A percentile compares a stretch with the other conserved stretches of the same genome.
Conservation (phyloP, 352 stramenopile species). For the Phytopythium vexans region DNA sequence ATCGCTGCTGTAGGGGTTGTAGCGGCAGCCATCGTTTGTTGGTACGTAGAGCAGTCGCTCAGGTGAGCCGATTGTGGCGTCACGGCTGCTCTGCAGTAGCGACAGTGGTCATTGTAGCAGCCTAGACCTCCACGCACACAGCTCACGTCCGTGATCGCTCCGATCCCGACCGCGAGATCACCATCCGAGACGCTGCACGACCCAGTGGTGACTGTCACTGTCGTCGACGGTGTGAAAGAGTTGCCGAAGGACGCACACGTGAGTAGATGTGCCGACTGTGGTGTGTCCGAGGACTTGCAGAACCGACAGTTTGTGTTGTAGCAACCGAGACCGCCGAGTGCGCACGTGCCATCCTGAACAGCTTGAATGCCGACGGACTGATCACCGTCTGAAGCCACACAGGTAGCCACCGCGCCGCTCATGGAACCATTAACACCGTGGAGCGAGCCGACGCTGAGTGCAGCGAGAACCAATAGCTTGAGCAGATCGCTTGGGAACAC, state of each 20-base stretch:
- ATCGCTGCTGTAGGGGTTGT: too few relatives aligned
- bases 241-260: too few relatives aligned
- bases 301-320: slow-evolving; percentile 25
- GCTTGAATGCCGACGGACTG: slow-evolving; percentile 19
- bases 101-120: slow-evolving; percentile 34
- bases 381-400: slow-evolving; percentile 1
- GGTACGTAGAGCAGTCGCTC: slow-evolving; percentile 12
- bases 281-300: slow-evolving; percentile 22
- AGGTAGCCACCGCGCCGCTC: too few relatives aligned
- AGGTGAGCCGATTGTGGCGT: slow-evolving; percentile 32
- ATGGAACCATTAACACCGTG: too few relatives aligned
- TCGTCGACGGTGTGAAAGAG: too few relatives aligned
- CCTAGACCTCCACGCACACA: slow-evolving; percentile 26
- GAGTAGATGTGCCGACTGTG: too few relatives aligned
- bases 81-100: slow-evolving; percentile 30
- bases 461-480: too few relatives aligned
- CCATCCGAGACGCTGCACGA: slow-evolving; percentile 1
- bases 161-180: slow-evolving; percentile 14
- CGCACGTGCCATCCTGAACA: slow-evolving; percentile 20
- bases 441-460: too few relatives aligned
- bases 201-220: too few relatives aligned
- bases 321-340: slow-evolving; percentile 26
- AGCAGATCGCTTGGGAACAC: too few relatives aligned
- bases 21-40: neutral
- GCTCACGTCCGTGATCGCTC: slow-evolving; percentile 19